Percentiles rank a stretch among this genome's conserved stretches.
Evolutionary conservation across 179 eudicot genomes (phyloP).

Genomic region (Amaranthus tricolor): DNA sequence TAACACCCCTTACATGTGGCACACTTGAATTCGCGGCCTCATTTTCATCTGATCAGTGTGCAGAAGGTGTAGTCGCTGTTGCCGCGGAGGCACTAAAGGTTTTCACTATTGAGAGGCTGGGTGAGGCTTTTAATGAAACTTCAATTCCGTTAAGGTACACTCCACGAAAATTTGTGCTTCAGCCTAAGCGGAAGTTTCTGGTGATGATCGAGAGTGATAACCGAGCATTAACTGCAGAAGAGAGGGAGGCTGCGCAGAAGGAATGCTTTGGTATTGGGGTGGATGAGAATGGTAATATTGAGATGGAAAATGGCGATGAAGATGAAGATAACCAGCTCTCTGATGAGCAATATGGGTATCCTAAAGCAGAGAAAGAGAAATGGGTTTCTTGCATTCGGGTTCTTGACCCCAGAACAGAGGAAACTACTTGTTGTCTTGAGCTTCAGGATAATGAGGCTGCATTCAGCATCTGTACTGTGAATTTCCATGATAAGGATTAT

Average conservation of each 20-base stretch:
- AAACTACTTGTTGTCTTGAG: constrained; percentile 84
- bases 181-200: constrained; percentile 70
- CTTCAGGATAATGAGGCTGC: constrained; percentile 99
- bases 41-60: constrained; percentile 97
- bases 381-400: constrained; percentile 99
- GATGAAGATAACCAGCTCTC: constrained; percentile 78
- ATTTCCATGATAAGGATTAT: constrained; percentile 92
- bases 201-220: constrained; percentile 96
- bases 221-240: constrained; percentile 88
- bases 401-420: constrained; percentile 78
- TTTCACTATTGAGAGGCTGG: constrained; percentile 89
- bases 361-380: constrained; percentile 74
- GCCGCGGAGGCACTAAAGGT: constrained; percentile 90
- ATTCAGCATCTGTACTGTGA: constrained; percentile 87
- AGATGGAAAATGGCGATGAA: constrained; percentile 85
- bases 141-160: constrained; percentile 85
- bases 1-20: constrained; percentile 47
- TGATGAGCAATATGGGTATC: constrained; percentile 97
- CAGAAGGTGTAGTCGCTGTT: constrained; percentile 99
- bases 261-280: constrained; percentile 73
- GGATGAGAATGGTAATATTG: constrained; percentile 71
- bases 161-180: constrained; percentile 92
- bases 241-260: constrained; percentile 80
- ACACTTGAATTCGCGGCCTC: constrained; percentile 73
- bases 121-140: constrained; percentile 91